Percentiles rank a stretch among this genome's conserved stretches.
These are phyloP conservation scores for Anthoceros angustus DNA, from an alignment of 225 moss, liverwort and hornwort genomes.

Conservation along the genomic window DNA sequence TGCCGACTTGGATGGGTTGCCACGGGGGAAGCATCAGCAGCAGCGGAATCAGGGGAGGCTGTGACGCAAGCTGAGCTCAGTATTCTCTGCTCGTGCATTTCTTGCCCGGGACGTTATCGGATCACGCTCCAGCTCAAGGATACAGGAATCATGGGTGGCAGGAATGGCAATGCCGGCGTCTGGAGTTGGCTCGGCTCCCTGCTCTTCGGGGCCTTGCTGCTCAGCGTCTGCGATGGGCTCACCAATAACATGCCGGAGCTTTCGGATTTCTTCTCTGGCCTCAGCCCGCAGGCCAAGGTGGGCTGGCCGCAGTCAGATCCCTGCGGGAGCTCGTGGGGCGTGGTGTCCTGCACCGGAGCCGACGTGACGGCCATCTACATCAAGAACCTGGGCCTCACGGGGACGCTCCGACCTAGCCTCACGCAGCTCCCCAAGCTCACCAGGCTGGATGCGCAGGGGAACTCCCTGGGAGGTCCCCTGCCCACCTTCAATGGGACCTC, in stretches of 20 bases:
- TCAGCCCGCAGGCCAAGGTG: neutral
- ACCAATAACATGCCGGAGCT: neutral
- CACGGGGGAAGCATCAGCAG: no score
- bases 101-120: no score
- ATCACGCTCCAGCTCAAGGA: no score
- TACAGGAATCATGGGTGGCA: no score
- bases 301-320: neutral
- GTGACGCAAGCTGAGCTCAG: no score
- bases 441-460: neutral
- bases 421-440: neutral
- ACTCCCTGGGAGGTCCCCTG: neutral
- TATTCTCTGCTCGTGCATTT: no score
- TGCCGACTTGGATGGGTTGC: no score
- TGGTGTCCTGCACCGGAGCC: neutral
- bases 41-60: no score
- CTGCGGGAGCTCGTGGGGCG: neutral
- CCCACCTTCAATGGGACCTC: conserved; percentile 2
- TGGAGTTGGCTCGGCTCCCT: neutral
- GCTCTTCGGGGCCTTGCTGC: neutral
- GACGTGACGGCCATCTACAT: neutral
- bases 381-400: neutral
- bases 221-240: neutral
- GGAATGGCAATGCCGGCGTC: no score
- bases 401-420: neutral
- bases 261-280: neutral